phyloP scores from a whole-genome alignment of 2,329 filamentous ascomycete species.

The Xylariales sp. region DNA sequence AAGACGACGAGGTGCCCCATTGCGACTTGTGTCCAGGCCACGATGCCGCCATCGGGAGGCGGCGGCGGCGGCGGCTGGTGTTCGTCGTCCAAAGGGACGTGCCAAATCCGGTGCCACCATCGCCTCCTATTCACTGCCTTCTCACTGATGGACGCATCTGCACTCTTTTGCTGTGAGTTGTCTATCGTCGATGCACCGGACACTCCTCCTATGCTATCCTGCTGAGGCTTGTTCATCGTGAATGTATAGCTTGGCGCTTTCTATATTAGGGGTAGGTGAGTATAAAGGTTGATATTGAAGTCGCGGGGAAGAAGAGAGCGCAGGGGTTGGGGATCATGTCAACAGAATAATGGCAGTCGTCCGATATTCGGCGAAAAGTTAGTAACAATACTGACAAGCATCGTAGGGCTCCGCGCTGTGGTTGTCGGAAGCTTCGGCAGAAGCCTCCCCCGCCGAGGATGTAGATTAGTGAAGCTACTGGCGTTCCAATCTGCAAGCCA shows the following conservation, averaged over 20 bases:
- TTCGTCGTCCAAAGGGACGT: slow-evolving; percentile 5
- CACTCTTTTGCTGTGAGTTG: not conserved
- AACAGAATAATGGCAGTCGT: not conserved
- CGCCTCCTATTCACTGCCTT: not conserved
- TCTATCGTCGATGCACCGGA: not conserved
- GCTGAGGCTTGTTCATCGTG: not conserved
- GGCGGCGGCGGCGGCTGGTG: slow-evolving; percentile 12
- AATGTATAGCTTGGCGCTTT: not conserved
- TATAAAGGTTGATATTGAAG: slow-evolving; percentile 2
- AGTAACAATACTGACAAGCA: not conserved
- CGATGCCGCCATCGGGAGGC: slow-evolving; percentile 48
- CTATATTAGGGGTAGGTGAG: not conserved
- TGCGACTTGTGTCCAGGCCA: slow-evolving; percentile 59
- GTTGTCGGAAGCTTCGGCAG: not conserved
- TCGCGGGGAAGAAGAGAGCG: not conserved
- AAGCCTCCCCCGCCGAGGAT: not conserved
- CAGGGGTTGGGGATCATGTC: not conserved
- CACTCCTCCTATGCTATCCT: not conserved
- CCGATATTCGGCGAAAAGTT: not conserved
- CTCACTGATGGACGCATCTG: slow-evolving; percentile 7
- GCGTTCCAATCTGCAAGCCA: not conserved
- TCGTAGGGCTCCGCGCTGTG: slow-evolving; percentile 6
- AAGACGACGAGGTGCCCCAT: slow-evolving; percentile 52
- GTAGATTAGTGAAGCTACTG: slow-evolving; percentile 2
- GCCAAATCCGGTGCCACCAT: slow-evolving; percentile 23